phyloP scores from a whole-genome alignment of 2,329 filamentous ascomycete genomes.

The Scytalidium lignicola region DNA sequence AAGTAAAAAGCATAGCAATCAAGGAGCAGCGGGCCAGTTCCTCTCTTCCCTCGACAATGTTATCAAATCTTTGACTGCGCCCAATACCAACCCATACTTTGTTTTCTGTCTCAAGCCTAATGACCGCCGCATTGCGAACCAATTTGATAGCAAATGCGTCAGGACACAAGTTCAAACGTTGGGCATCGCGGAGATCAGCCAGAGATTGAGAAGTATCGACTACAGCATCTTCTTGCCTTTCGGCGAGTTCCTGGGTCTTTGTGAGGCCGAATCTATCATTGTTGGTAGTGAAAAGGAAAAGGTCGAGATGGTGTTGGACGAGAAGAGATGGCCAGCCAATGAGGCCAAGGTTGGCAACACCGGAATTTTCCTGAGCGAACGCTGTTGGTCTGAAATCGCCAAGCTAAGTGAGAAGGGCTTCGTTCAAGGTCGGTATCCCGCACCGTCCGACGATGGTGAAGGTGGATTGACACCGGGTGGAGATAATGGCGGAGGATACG shows the following conservation, averaged over 20 bases:
- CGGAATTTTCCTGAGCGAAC: conserved; percentile 90
- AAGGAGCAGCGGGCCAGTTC: conserved; percentile 91
- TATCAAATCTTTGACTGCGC: conserved; percentile 75
- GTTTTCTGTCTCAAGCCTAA: conserved; percentile 97
- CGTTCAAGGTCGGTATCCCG: conserved; percentile 46
- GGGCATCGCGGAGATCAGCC: conserved; percentile 94
- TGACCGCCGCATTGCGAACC: conserved; percentile 92
- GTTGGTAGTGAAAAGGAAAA: conserved; percentile 92
- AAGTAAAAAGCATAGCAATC: conserved; percentile 49
- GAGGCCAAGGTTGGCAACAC: conserved; percentile 89
- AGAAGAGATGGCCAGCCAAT: conserved; percentile 86
- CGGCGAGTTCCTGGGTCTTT: conserved; percentile 85
- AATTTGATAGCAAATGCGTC: conserved; percentile 98
- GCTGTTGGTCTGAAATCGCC: conserved; percentile 89
- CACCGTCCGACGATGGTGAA: conserved; percentile 54
- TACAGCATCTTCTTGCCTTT: conserved; percentile 96
- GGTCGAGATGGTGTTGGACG: conserved; percentile 83
- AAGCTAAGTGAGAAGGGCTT: conserved; percentile 62
- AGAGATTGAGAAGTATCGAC: conserved; percentile 85
- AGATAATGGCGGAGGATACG: conserved; percentile 48
- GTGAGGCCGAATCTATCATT: conserved; percentile 76
- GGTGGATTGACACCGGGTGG: conserved; percentile 55
- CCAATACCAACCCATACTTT: conserved; percentile 89
- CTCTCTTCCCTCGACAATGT: conserved; percentile 85
- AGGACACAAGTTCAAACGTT: conserved; percentile 91